Percentiles rank a stretch among this genome's conserved stretches.
These are phyloP conservation scores for Pharnaceum exiguum DNA, from an alignment of 148 eudicot species.

Conservation along the genomic window DNA sequence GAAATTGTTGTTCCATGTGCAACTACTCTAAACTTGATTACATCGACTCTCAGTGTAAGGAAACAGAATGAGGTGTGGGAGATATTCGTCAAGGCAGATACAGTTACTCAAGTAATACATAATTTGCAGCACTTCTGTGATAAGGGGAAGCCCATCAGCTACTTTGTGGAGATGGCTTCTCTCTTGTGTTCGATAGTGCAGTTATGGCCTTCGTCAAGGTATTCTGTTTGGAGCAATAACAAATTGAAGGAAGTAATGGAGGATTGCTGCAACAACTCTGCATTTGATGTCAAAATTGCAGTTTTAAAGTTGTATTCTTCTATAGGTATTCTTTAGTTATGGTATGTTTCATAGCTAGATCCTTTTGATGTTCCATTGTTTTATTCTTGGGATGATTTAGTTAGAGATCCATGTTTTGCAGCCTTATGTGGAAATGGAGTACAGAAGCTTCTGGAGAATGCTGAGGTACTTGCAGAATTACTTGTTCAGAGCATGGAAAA, in stretches of 20 bases:
- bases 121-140: constrained; percentile 33
- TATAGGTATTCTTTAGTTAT: constrained; percentile 54
- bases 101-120: constrained; percentile 42
- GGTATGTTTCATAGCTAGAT: constrained; percentile 21
- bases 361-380: constrained; percentile 7
- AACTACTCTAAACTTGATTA: constrained; percentile 49
- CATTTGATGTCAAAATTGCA: constrained; percentile 39
- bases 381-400: constrained; percentile 8
- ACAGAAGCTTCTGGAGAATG: constrained; percentile 53
- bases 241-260: constrained; percentile 45
- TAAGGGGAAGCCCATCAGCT: constrained; percentile 37
- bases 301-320: constrained; percentile 64
- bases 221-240: constrained; percentile 56
- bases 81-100: constrained; percentile 40
- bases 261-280: constrained; percentile 30
- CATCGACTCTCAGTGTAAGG: constrained; percentile 47
- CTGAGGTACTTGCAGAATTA: constrained; percentile 29
- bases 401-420: constrained; percentile 25
- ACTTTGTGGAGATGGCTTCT: constrained; percentile 47
- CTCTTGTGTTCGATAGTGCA: constrained; percentile 70
- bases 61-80: constrained; percentile 55
- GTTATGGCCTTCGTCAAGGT: constrained; percentile 78
- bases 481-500: constrained; percentile 49
- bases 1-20: constrained; percentile 65
- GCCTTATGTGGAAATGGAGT: constrained; percentile 83